phyloP scores from a whole-genome alignment of 192 early-diverging fungal genomes.

The Jimgerdemannia flammicorona region DNA sequence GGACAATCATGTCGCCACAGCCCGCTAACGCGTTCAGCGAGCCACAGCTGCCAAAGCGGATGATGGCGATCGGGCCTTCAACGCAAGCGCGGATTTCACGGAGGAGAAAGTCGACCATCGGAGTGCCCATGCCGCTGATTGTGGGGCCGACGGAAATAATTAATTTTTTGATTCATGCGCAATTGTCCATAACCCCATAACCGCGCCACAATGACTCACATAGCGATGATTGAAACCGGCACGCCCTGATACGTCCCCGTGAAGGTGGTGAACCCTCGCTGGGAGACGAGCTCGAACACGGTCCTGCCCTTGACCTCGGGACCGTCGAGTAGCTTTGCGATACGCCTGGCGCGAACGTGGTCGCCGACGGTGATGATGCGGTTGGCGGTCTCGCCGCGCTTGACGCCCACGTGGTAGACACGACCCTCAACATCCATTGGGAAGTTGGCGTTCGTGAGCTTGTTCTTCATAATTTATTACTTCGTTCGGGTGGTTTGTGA shows the following conservation, averaged over 20 bases:
- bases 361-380: slow-evolving; percentile 89
- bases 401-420: slow-evolving; percentile 82
- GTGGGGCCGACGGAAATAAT: no score
- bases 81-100: slow-evolving; percentile 80
- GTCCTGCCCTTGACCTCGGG: slow-evolving; percentile 21
- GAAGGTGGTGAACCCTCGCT: slow-evolving; percentile 82
- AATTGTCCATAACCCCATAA: slow-evolving; percentile 7
- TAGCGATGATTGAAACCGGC: slow-evolving; percentile 82
- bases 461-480: slow-evolving; percentile 23
- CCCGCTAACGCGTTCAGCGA: slow-evolving; percentile 48
- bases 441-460: slow-evolving; percentile 68
- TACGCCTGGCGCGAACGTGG: slow-evolving; percentile 59
- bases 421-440: slow-evolving; percentile 70
- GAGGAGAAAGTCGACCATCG: slow-evolving; percentile 92
- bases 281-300: slow-evolving; percentile 51
- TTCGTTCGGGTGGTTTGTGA: no score
- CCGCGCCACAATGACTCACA: slow-evolving; percentile 40
- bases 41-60: slow-evolving; percentile 87
- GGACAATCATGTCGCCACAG: slow-evolving; percentile 69
- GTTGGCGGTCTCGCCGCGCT: slow-evolving; percentile 80
- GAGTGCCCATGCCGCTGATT: slow-evolving; percentile 55
- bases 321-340: slow-evolving; percentile 43
- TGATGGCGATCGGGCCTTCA: slow-evolving; percentile 71
- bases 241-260: slow-evolving; percentile 75
- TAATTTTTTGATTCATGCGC: no score